Base-by-base conservation (phyloP, 257 asterid species). In the Jacaranda mimosifolia region DNA sequence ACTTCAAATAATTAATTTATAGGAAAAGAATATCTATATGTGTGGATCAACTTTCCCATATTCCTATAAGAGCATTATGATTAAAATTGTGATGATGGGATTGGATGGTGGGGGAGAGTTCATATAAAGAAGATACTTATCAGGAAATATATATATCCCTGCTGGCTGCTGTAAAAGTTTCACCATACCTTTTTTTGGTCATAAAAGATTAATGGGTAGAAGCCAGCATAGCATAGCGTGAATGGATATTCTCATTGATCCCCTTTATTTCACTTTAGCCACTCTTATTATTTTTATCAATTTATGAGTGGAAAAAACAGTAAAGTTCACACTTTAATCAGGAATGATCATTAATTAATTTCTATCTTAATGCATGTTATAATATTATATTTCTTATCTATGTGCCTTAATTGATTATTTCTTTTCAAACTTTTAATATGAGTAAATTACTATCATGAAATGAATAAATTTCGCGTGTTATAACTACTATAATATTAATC, bases 21-120 rank as follows among this genome's bases (percentile, higher is more conserved):
- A 0, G 32, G 2, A 26, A 26, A 26, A 0, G 2, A 0, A 26
- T 26, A 26, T 26, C 1, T 26, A 26, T 26, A 26, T 1, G 14
- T 62, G 39, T 62, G 26, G 4, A 26, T 72, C 68, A 74, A 77
- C 86, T 82, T 80, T 85, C 83, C 73, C 85, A 82, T 21, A 82
- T 77, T 80, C 78, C 85, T 62, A 82, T 70, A 32, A 77, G 70
- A 78, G 79, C 72, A 65, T 46, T 46, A 60, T 66, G 74, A 83
- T 79, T 52, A 58, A 66, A 72, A 26, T 68, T 63, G 32, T 68
- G 15, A 58, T 14, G 17, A 13, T 38, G 63, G 48, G 46, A 48
- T n/a, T 46, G 75, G 70, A 46, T 66, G 26, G 19, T 40, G 67
- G 56, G 38, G 17, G 70, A 40, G 32, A 51, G 6, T 1, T 32